Percentiles rank a stretch among this genome's conserved stretches.
Evolutionary conservation across 1,284 basidiomycete genomes (phyloP).

Genomic region (Moniliophthora roreri): DNA sequence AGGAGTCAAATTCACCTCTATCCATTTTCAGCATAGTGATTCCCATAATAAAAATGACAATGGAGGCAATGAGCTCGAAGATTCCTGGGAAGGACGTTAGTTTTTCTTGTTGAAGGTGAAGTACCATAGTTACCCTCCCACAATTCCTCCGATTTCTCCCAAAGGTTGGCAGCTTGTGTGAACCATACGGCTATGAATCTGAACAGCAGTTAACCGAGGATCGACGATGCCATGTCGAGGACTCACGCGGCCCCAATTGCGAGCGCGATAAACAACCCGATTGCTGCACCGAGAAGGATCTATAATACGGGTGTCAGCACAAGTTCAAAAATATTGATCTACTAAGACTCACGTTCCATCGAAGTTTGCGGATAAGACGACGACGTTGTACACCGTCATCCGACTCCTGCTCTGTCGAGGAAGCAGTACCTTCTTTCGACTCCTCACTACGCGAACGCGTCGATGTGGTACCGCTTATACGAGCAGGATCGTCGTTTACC

Average conservation of each 20-base stretch:
- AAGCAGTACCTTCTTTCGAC: neutral
- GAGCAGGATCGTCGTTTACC: conserved; percentile 36
- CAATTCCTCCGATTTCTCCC: conserved; percentile 70
- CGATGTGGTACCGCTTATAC: conserved; percentile 18
- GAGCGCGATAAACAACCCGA: conserved; percentile 77
- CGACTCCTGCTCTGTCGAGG: neutral
- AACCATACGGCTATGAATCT: conserved; percentile 82
- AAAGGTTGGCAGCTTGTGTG: conserved; percentile 72
- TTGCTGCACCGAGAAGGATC: conserved; percentile 78
- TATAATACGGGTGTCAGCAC: conserved; percentile 27
- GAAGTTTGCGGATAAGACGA: conserved; percentile 59
- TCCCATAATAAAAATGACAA: conserved; percentile 85
- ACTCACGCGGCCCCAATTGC: conserved; percentile 71
- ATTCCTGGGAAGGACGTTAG: conserved; percentile 56
- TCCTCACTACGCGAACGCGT: conserved; percentile 15
- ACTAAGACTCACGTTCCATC: conserved; percentile 51
- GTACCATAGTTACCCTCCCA: conserved; percentile 74
- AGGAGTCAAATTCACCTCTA: conserved; percentile 27
- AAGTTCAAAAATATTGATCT: neutral
- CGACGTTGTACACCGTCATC: conserved; percentile 31
- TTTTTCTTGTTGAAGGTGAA: neutral
- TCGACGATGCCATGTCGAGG: neutral
- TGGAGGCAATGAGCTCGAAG: conserved; percentile 77
- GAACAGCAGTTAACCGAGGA: conserved; percentile 4
- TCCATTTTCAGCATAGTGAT: conserved; percentile 77